Evolutionary conservation across 2,329 filamentous ascomycete genomes (phyloP), one percentile per base, ranked within the genome.

Genomic region (Pseudogymnoascus verrucosus): DNA sequence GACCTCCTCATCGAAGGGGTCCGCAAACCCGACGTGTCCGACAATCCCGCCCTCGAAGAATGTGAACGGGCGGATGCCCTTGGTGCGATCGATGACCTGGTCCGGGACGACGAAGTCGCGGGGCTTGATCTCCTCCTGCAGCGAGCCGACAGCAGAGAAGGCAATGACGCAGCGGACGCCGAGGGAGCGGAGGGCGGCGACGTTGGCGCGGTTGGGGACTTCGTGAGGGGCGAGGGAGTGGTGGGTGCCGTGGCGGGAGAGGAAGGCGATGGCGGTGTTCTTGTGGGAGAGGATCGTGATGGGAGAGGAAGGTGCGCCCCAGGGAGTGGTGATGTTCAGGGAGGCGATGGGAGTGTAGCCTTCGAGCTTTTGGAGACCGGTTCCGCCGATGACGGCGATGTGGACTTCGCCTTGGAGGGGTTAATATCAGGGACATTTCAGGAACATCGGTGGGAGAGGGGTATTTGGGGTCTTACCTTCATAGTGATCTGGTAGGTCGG

Each of bases 61-160:
- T 26, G 95, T 98, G 76, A 93, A 97, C 1, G 93, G 92, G 6
- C 95, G 84, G 67, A 96, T 82, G 62, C 72, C 95, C 84, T 97
- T 98, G 69, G 93, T 98, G 67, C 93, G 90, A 79, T 99, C 95
- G 74, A 98, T 97, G 75, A 96, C 85, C 80, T 99, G 95, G 78
- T 97, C 92, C 0, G 93, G 95, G 11, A 99, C 84, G 61, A 98
- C 90, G 76, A 99, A 99, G 80, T 99, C 95, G 78, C 95, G 89
- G 47, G 95, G 95, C 78, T 90, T 91, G 76, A 99, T 93, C 73
- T 91, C 85, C 79, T 97, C 95, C 74, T 89, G 91, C 74, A 99
- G 80, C 72, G 89, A 93, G 67, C 95, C 95, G 64, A 99, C 95
- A 60, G 95, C 95, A 68, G 89, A 93, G 80, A 99, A 99, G 67